Evolutionary conservation across 768 basidiomycete species (phyloP), one percentile per base, ranked within the genome.

Genomic region (Hebeloma cylindrosporum): DNA sequence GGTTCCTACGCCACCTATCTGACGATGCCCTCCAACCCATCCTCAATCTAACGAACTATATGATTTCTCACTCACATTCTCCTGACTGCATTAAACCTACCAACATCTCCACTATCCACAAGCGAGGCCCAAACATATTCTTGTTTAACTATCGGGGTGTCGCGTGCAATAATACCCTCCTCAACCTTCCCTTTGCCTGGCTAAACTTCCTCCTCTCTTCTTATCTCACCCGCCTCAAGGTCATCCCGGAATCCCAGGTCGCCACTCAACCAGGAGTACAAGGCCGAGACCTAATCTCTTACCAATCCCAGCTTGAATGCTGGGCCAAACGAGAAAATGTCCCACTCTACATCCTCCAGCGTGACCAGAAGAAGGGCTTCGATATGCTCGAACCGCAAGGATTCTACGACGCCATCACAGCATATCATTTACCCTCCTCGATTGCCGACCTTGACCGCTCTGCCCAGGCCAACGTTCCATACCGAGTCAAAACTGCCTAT

Each of bases 81-180:
- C 66, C 65, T 0, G 60, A 44, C 2, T 26, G 50, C n/a, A 26
- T 66, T 7, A 64, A 64, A 34, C 42, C 50, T 16, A 56, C 46
- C n/a, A 54, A 43, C 30, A 34, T 63, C 1, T 51, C 60, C 0
- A 61, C 51, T n/a, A 51, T 69, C 17, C 57, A 62, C 52, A 69
- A 69, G 31, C 34, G 53, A 16, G 56, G 60, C 1, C 17, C 54
- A 11, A 23, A 30, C 7, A 60, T 55, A 1, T 48, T 56, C 10
- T 48, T 69, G 1, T 28, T 43, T 0, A 69, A 69, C 40, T 66
- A 54, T 22, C 54, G 63, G 9, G 65, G 65, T 8, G 37, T 66
- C 6, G 35, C 46, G 2, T 45, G 52, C 11, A 52, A 47, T 8
- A 64, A 63, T 27, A 48, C 65, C 36, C 41, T 66, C 2, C 35